Conservation (phyloP, 768 basidiomycete species). For the button mushroom (Agaricus bisporus) region DNA sequence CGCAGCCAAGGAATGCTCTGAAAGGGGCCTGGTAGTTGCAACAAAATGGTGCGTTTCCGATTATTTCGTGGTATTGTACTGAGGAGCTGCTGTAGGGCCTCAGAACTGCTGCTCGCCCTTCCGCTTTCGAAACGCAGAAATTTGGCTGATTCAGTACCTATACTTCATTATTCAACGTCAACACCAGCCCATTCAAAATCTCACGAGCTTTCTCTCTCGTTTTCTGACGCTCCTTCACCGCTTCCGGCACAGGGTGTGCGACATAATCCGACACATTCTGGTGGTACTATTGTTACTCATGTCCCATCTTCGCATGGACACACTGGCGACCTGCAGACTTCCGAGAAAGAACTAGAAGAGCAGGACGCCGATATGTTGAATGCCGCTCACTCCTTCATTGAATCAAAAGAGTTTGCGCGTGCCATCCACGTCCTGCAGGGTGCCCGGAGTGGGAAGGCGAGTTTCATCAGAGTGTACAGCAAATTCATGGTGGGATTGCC, state of each 20-base stretch:
- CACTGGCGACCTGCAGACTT: constrained; percentile 25
- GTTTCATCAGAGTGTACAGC: constrained; percentile 75
- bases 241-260: constrained; percentile 25
- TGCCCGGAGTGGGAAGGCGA: constrained; percentile 66
- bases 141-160: constrained; percentile 13
- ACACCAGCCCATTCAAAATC: constrained; percentile 48
- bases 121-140: constrained; percentile 25
- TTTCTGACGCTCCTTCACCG: constrained; percentile 27
- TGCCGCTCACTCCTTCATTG: constrained; percentile 68
- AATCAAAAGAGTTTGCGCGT: constrained; percentile 72
- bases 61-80: constrained; percentile 10
- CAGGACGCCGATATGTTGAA: constrained; percentile 70
- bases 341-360: constrained; percentile 43
- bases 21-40: constrained; percentile 62
- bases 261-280: constrained; percentile 16
- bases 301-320: constrained; percentile 26
- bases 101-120: constrained; percentile 65
- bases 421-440: constrained; percentile 58
- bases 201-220: constrained; percentile 31
- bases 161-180: constrained; percentile 48
- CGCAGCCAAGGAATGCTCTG: constrained; percentile 68
- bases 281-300: constrained; percentile 24
- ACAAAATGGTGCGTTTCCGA: constrained; percentile 62
- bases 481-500: constrained; percentile 68
- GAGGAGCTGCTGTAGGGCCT: constrained; percentile 45